Percentiles rank a stretch among this genome's conserved stretches.
These are phyloP conservation scores for Falciphora oryzae DNA, from an alignment of 2,329 filamentous ascomycete genomes.

Conservation along the genomic window DNA sequence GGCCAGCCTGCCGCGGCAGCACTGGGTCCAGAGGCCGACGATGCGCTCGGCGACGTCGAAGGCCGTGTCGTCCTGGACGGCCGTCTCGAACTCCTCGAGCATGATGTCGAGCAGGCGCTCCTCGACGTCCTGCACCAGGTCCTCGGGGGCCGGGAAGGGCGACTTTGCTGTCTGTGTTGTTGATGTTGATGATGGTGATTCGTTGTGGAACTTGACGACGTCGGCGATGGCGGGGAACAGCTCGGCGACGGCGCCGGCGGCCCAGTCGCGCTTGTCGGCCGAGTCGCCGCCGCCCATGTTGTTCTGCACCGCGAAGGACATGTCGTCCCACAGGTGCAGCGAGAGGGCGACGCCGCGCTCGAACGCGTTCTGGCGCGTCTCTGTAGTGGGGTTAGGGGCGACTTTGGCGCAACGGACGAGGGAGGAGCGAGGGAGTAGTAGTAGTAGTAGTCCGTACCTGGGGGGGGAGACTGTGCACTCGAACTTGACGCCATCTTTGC, in stretches of 20 bases:
- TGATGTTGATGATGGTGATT: constrained; percentile 12
- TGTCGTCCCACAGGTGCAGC: constrained; percentile 81
- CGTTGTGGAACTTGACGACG: constrained; percentile 19
- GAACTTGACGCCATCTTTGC: constrained; percentile 9
- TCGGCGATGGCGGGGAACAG: constrained; percentile 64
- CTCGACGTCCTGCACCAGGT: constrained; percentile 75
- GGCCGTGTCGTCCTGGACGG: constrained; percentile 83
- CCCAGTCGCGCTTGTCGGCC: constrained; percentile 90
- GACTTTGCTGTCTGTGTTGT: constrained; percentile 17
- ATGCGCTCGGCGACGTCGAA: constrained; percentile 69
- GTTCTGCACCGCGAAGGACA: constrained; percentile 81
- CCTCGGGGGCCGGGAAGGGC: constrained; percentile 27
- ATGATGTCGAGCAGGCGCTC: constrained; percentile 82
- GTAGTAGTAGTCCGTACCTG: constrained; percentile 4
- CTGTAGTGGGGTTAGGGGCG: constrained; percentile 25
- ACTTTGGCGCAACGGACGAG: not conserved
- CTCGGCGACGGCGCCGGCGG: constrained; percentile 80
- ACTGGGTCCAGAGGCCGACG: constrained; percentile 59
- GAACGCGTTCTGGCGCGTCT: constrained; percentile 59
- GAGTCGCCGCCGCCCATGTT: constrained; percentile 82
- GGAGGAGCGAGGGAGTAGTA: not conserved
- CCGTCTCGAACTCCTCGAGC: constrained; percentile 92
- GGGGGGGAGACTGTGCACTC: constrained; percentile 1
- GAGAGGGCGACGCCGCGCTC: constrained; percentile 82
- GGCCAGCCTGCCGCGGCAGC: constrained; percentile 59